These are phyloP conservation scores for Rhizophora mangle DNA, from an alignment of 345 rosid species.

Conservation along the genomic window DNA sequence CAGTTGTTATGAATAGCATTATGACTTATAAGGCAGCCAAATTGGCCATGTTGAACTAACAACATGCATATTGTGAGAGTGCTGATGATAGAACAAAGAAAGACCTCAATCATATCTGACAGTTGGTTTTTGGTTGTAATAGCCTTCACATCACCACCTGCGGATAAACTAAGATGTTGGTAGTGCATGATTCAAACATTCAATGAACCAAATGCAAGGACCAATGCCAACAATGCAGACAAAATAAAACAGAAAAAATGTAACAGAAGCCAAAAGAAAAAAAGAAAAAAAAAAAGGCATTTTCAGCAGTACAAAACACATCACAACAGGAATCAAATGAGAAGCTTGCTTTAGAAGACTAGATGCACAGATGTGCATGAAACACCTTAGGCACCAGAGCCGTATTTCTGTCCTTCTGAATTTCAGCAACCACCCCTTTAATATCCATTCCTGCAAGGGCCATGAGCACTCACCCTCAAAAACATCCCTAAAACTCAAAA, in stretches of 20 bases:
- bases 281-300: too few relatives aligned
- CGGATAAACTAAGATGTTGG: constrained; percentile 51
- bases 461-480: constrained; percentile 39
- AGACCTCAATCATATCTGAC: constrained; percentile 90
- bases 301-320: neutral
- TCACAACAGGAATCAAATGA: constrained; percentile 7
- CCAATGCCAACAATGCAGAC: neutral
- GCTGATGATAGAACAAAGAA: constrained; percentile 25
- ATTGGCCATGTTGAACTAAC: neutral
- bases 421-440: constrained; percentile 80
- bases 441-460: constrained; percentile 84
- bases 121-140: constrained; percentile 57
- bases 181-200: constrained; percentile 24
- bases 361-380: constrained; percentile 20
- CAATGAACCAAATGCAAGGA: neutral
- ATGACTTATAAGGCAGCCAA: neutral
- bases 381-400: constrained; percentile 80
- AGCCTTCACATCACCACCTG: constrained; percentile 96
- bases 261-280: too few relatives aligned
- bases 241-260: neutral
- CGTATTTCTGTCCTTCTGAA: constrained; percentile 62
- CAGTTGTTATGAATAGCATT: neutral
- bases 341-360: neutral
- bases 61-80: constrained; percentile 3
- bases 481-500: constrained; percentile 24